Conservation (phyloP, 177 flowering plant species). For the Vitis hybrid region DNA sequence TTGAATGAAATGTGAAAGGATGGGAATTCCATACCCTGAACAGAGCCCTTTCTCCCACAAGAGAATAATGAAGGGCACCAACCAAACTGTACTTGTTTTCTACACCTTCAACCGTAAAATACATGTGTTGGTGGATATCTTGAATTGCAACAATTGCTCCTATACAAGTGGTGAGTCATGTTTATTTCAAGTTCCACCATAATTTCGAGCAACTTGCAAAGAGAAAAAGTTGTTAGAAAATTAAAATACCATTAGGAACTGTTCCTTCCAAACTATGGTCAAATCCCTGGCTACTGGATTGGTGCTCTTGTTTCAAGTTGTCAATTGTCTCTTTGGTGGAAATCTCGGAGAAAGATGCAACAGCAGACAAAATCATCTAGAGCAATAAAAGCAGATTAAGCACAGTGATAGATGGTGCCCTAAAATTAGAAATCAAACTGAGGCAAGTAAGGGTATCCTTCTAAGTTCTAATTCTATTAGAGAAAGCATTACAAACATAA, state of each 20-base stretch:
- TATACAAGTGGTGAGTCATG: conserved; percentile 24
- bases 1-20: neutral
- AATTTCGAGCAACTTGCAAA: conserved; percentile 1
- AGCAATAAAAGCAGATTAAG: conserved; percentile 11
- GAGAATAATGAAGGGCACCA: conserved; percentile 81
- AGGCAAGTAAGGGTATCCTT: neutral
- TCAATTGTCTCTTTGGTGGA: conserved; percentile 21
- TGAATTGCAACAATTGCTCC: conserved; percentile 91
- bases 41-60: conserved; percentile 83
- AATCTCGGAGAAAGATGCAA: conserved; percentile 45
- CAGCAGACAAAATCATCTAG: conserved; percentile 62
- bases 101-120: conserved; percentile 61
- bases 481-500: conserved; percentile 2
- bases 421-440: neutral
- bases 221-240: neutral
- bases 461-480: neutral
- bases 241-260: conserved; percentile 65
- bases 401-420: neutral
- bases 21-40: conserved; percentile 63
- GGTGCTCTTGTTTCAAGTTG: conserved; percentile 24
- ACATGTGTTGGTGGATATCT: conserved; percentile 89
- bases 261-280: conserved; percentile 31
- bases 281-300: conserved; percentile 27
- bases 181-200: conserved; percentile 5
- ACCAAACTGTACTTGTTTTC: conserved; percentile 44